These are phyloP conservation scores for Diaporthe citri DNA, from an alignment of 2,329 filamentous ascomycete species.

Conservation along the genomic window DNA sequence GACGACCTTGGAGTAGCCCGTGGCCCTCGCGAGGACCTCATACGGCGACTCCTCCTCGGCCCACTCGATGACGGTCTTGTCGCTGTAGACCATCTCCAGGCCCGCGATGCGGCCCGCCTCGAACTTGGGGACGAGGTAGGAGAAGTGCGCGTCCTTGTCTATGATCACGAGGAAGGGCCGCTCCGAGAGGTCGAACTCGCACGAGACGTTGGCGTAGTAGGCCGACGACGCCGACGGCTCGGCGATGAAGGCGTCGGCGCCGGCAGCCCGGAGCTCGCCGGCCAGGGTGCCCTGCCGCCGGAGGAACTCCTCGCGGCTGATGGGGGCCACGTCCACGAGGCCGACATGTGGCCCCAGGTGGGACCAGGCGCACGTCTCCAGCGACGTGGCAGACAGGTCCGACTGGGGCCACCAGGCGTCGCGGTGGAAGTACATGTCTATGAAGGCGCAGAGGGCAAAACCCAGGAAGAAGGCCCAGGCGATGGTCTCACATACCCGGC, in stretches of 20 bases:
- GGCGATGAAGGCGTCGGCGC: conserved; percentile 48
- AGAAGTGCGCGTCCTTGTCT: conserved; percentile 44
- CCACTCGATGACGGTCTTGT: conserved; percentile 46
- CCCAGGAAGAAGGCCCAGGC: conserved; percentile 36
- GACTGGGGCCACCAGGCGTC: conserved; percentile 17
- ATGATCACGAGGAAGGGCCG: conserved; percentile 47
- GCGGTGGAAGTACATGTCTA: conserved; percentile 32
- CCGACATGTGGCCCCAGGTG: conserved; percentile 42
- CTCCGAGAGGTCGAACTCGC: conserved; percentile 45
- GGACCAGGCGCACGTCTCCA: conserved; percentile 47
- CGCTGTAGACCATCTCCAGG: conserved; percentile 47
- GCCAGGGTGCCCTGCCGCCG: conserved; percentile 45
- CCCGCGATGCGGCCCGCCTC: conserved; percentile 47
- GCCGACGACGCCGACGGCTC: conserved; percentile 47
- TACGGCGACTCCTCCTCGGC: conserved; percentile 47
- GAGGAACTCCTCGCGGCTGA: conserved; percentile 46
- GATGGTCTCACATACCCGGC: conserved; percentile 38
- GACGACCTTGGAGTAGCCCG: conserved; percentile 45
- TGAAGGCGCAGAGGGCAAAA: conserved; percentile 21
- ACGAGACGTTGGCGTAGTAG: conserved; percentile 46
- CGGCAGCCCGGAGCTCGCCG: conserved; percentile 41
- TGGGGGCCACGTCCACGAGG: conserved; percentile 46
- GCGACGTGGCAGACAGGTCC: conserved; percentile 26
- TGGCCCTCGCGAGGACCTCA: conserved; percentile 43
- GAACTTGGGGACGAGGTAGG: conserved; percentile 48